Evolutionary conservation across 2,329 filamentous ascomycete genomes (phyloP), one percentile per base, ranked within the genome.

Genomic region (Bertia moriformis): DNA sequence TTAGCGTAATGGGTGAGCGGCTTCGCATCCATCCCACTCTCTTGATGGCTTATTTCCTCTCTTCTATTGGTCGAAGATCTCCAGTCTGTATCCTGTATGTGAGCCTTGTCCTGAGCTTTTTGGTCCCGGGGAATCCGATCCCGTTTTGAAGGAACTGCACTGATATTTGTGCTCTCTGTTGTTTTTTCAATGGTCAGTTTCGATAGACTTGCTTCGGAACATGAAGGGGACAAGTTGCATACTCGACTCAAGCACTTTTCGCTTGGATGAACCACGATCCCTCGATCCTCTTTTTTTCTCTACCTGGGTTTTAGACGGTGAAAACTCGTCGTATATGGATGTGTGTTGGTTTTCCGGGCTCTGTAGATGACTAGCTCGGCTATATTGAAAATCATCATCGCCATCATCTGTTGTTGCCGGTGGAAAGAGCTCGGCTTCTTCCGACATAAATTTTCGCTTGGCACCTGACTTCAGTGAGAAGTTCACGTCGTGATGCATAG

Each of bases 171-270:
- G 22, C 22, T 27, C n/a, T 27, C 22, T 27, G 22, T 27, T 10
- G 22, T 27, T 27, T 27, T n/a, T 10, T n/a, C 7, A 10, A 10
- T 10, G 22, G 7, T 27, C 22, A n/a, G 7, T n/a, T 27, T 27
- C 22, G n/a, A 7, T 7, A 27, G 22, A 19, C n/a, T n/a, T n/a
- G 29, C 17, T 39, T 42, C 40, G 40, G 42, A 17, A 24, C 4
- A 3, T 15, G 15, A 33, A 4, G 29, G 37, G 20, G 20, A 19
- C 17, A 17, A 27, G 37, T 18, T 18, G 51, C 61, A 45, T 58
- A 64, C 61, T 65, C 42, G 59, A 59, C 41, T 60, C 57, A 37
- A 65, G 49, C 12, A 53, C 55, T 48, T 54, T 60, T 17, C 55
- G 49, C 36, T 48, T 53, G 13, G 48, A 40, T 30, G 39, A 39